phyloP scores from a whole-genome alignment of 192 early-diverging fungal species.

The Backusella westeae region DNA sequence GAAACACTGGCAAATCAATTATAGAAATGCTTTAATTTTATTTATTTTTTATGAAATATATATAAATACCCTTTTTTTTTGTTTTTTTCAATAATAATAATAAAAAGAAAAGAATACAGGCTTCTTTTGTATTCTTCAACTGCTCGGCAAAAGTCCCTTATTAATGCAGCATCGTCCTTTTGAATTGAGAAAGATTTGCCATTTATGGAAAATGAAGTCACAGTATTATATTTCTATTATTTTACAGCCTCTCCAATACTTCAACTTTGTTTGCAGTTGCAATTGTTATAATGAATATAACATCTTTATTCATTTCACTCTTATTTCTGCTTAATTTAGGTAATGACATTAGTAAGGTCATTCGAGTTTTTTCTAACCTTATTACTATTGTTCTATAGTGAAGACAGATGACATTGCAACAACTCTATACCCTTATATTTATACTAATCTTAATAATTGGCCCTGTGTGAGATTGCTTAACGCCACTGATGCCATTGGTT shows the following conservation, averaged over 20 bases:
- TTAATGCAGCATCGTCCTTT: too few species aligned
- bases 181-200: neutral
- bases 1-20: constrained; percentile 6
- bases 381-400: neutral
- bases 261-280: neutral
- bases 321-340: neutral
- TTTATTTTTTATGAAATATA: neutral
- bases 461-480: constrained; percentile 60
- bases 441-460: constrained; percentile 43
- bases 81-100: too few species aligned
- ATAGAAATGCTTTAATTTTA: neutral
- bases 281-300: neutral
- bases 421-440: constrained; percentile 39
- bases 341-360: neutral
- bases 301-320: neutral
- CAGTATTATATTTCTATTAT: too few species aligned
- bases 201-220: neutral
- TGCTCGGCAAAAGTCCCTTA: too few species aligned
- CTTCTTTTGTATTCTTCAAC: too few species aligned
- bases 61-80: too few species aligned
- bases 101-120: neutral
- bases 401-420: constrained; percentile 32
- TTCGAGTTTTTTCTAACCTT: neutral
- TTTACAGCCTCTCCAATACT: too few species aligned
- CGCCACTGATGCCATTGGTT: constrained; percentile 55